phyloP scores from a whole-genome alignment of 2,329 filamentous ascomycete genomes.

The Colletotrichum sp. region DNA sequence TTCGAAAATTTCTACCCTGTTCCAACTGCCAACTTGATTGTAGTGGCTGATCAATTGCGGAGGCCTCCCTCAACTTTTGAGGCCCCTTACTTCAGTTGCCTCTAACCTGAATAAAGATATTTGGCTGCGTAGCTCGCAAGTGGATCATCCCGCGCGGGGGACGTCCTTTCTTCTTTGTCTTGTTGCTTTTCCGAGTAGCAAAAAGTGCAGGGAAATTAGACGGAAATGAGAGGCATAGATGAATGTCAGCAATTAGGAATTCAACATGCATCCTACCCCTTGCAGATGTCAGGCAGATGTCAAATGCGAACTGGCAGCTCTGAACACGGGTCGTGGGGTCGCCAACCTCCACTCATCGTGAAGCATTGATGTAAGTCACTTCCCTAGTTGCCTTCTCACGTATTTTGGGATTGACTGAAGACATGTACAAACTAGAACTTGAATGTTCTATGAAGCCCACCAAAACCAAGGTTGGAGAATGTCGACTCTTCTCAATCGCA shows the following conservation, averaged over 20 bases:
- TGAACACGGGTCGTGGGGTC: background rate
- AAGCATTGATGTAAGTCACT: background rate
- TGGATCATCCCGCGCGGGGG: background rate
- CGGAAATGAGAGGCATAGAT: background rate
- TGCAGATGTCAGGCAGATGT: background rate
- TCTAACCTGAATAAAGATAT: background rate
- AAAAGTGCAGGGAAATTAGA: background rate
- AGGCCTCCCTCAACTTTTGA: background rate
- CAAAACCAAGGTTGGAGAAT: background rate
- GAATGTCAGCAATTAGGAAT: background rate
- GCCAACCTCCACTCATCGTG: background rate
- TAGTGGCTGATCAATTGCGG: background rate
- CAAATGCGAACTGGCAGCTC: background rate
- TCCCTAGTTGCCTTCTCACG: background rate
- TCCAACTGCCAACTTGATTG: background rate
- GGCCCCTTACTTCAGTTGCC: background rate
- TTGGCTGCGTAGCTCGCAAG: background rate
- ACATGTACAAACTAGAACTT: accelerated
- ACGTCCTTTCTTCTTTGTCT: background rate
- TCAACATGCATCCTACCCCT: background rate
- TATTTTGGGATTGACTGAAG: background rate
- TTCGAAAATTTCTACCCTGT: background rate
- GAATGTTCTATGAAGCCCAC: accelerated
- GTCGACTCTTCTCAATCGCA: accelerated
- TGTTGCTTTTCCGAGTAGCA: background rate